Conservation (phyloP, 2,329 filamentous ascomycete genomes). For the Cladorrhinum sp. region DNA sequence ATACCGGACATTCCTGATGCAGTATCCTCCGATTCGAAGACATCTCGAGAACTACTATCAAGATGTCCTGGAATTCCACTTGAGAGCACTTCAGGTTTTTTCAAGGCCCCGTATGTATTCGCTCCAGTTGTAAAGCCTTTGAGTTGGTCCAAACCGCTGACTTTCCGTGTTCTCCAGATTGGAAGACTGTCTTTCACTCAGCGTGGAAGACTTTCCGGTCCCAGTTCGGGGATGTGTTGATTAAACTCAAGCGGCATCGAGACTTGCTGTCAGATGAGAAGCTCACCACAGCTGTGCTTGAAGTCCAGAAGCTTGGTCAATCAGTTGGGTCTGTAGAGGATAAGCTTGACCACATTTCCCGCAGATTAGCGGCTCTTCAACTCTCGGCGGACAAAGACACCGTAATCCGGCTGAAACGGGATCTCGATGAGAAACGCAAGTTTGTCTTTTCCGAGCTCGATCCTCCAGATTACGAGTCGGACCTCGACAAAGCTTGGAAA, state of each 20-base stretch:
- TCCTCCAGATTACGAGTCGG: slow-evolving; percentile 1
- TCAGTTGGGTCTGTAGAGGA: background rate
- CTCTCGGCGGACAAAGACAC: slow-evolving; percentile 1
- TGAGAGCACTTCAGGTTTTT: slow-evolving; percentile 22
- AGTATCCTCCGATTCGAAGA: slow-evolving; percentile 11
- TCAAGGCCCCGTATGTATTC: slow-evolving; percentile 2
- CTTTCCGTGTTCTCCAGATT: slow-evolving; percentile 8
- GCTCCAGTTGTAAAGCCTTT: background rate
- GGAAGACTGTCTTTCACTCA: slow-evolving; percentile 18
- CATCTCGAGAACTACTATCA: slow-evolving; percentile 25
- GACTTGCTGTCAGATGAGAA: slow-evolving; percentile 19
- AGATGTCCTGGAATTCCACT: slow-evolving; percentile 27
- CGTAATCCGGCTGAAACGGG: background rate
- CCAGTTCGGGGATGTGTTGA: slow-evolving; percentile 20
- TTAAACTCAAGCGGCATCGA: slow-evolving; percentile 24
- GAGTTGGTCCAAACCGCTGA: background rate
- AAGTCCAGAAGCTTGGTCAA: slow-evolving; percentile 6
- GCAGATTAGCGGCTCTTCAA: background rate
- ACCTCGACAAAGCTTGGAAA: background rate
- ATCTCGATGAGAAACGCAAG: background rate
- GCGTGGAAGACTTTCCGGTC: slow-evolving; percentile 23
- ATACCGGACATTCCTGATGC: slow-evolving; percentile 21
- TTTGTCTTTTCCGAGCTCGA: slow-evolving; percentile 9
- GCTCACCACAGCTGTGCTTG: slow-evolving; percentile 15
- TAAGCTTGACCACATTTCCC: background rate